These are phyloP conservation scores for Boletus rubroflammeus DNA, from an alignment of 768 basidiomycete genomes.

Conservation along the genomic window DNA sequence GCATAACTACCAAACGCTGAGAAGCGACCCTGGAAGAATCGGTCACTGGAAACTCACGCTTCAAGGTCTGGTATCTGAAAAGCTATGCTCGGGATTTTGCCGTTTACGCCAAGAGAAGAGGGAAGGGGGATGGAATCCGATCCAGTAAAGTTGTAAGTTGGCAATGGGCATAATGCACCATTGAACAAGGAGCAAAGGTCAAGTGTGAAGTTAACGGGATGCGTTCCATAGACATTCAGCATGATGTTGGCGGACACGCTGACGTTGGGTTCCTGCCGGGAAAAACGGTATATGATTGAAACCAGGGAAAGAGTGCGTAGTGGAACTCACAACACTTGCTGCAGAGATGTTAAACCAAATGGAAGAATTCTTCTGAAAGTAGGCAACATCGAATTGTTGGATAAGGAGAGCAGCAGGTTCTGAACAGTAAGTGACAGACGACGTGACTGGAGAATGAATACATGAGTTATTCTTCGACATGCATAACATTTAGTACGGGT, in stretches of 20 bases:
- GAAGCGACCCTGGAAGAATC: not conserved
- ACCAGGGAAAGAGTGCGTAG: not conserved
- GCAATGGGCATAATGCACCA: slow-evolving; percentile 82
- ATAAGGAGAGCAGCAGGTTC: slow-evolving; percentile 78
- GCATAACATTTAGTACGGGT: not conserved
- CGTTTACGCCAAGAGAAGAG: slow-evolving; percentile 49
- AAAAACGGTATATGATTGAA: slow-evolving; percentile 14
- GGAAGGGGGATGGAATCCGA: slow-evolving; percentile 67
- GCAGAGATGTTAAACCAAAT: slow-evolving; percentile 83
- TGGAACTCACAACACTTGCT: slow-evolving; percentile 70
- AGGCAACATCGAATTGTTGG: slow-evolving; percentile 71
- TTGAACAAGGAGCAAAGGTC: slow-evolving; percentile 76
- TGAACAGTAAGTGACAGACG: slow-evolving; percentile 83
- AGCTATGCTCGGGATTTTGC: slow-evolving; percentile 71
- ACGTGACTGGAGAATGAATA: slow-evolving; percentile 54
- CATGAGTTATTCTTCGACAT: slow-evolving; percentile 1
- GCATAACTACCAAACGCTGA: slow-evolving; percentile 44
- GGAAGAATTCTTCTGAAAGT: slow-evolving; percentile 66
- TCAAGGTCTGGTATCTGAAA: slow-evolving; percentile 90
- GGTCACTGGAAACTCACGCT: slow-evolving; percentile 37
- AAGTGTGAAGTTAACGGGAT: slow-evolving; percentile 78
- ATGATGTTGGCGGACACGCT: slow-evolving; percentile 80
- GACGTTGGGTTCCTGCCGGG: slow-evolving; percentile 59
- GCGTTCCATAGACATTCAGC: slow-evolving; percentile 85
- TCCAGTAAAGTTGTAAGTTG: slow-evolving; percentile 84